Base-by-base conservation (phyloP, 768 basidiomycete genomes). In the Hygrophoropsis aurantiaca region DNA sequence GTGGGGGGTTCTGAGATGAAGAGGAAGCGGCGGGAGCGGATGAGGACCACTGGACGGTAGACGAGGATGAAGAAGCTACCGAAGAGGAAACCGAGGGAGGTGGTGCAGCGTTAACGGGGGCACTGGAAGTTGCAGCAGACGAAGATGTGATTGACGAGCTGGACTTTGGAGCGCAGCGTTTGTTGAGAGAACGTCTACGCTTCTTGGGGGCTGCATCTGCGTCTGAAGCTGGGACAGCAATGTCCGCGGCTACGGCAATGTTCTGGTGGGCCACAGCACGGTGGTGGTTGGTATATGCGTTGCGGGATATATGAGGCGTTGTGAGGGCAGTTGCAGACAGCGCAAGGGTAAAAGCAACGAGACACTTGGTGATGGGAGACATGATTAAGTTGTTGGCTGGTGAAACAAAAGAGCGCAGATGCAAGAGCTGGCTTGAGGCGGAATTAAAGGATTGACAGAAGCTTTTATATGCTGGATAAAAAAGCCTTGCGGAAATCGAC, bases 291-390 rank as follows among this genome's bases (percentile, higher is more conserved):
- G 42, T 36, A 44, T 61, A 37, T 4, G 52, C 51, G 43, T 58
- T 49, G 38, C 67, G 69, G n/a, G 63, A 43, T n/a, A 58, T 27
- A 44, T 74, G 72, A 2, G 74, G 73, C 27, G 63, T 68, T 0
- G 71, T 61, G 40, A 72, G 46, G 45, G 66, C 64, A 34, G 54
- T 15, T 38, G 60, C 67, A 36, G 73, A 65, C 64, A 79, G 54
- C 54, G 74, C 66, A 58, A 77, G 50, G 52, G 64, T 55, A 58
- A 78, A 49, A 52, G 79, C 55, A 55, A 77, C 52, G 59, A 81
- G 33, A 57, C 66, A 55, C 57, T 71, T 74, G 54, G 66, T 9
- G 67, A 76, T 62, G 55, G 72, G 71, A 23, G 60, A 62, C 60
- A 56, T 59, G 38, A 54, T 40, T 21, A 45, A 9, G 27, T 9